Conservation (phyloP, 345 rosid species). For the Eutrema heterophyllum region DNA sequence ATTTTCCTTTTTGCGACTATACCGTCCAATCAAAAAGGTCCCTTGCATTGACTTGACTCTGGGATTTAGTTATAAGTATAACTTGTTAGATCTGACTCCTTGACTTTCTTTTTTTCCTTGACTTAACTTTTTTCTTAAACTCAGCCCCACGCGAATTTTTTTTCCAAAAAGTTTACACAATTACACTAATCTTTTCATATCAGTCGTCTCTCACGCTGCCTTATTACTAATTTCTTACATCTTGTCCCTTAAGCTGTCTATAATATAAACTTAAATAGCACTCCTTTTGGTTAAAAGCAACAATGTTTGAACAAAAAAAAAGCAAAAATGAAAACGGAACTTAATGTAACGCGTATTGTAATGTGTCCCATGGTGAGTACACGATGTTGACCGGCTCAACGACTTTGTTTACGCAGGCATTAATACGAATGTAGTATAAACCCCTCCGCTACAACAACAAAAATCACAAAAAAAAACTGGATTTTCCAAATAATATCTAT, state of each 20-base stretch:
- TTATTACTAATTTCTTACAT: neutral
- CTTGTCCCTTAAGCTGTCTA: neutral
- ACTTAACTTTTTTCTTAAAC: neutral
- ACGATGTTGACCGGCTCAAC: conserved; percentile 14
- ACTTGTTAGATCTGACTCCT: neutral
- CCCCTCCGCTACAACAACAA: neutral
- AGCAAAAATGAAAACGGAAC: neutral
- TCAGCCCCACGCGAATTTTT: neutral
- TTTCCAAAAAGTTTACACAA: neutral
- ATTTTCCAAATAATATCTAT: neutral
- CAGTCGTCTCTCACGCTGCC: neutral
- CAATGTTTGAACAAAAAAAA: neutral
- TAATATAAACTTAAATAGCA: neutral
- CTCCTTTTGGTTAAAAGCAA: neutral
- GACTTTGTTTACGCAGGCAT: conserved; percentile 14
- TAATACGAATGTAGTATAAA: neutral
- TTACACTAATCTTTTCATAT: neutral
- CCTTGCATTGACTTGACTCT: conserved; percentile 17
- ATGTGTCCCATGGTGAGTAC: conserved; percentile 15
- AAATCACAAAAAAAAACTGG: neutral
- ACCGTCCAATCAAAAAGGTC: conserved; percentile 7
- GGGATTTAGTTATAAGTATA: neutral
- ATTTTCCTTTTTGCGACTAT: neutral
- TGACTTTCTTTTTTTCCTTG: neutral
- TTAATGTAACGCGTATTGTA: conserved; percentile 17